Conservation (phyloP, 2,329 filamentous ascomycete species). For the Neobulgaria alba region DNA sequence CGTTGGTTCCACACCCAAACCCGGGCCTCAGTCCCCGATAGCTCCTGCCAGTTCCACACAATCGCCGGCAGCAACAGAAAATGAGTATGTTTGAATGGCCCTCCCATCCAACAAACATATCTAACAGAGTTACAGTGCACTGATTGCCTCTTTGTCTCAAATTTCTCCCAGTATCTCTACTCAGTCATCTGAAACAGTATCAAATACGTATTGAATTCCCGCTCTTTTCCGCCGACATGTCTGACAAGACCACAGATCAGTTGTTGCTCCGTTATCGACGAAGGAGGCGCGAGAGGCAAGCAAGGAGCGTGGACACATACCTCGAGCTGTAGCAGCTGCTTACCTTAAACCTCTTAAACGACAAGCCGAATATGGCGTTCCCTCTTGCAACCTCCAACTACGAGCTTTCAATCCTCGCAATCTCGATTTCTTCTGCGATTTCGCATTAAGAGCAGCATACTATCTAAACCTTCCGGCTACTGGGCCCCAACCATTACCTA, state of each 20-base stretch:
- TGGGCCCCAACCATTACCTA: slow-evolving; percentile 78
- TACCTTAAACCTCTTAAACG: slow-evolving; percentile 80
- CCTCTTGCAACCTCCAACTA: slow-evolving; percentile 83
- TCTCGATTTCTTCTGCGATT: slow-evolving; percentile 90
- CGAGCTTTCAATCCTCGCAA: slow-evolving; percentile 86
- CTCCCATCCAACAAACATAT: too few species aligned
- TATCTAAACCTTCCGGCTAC: slow-evolving; percentile 80
- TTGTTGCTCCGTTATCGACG: neutral
- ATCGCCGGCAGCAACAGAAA: too few species aligned
- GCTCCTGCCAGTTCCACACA: neutral
- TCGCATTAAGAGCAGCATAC: slow-evolving; percentile 88
- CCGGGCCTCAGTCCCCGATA: too few species aligned
- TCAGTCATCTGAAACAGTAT: too few species aligned
- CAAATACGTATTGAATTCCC: neutral
- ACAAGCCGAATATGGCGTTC: slow-evolving; percentile 64
- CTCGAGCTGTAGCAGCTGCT: slow-evolving; percentile 73
- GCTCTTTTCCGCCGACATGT: neutral
- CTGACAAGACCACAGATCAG: slow-evolving; percentile 2
- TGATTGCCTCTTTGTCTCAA: too few species aligned
- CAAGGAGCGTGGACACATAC: too few species aligned
- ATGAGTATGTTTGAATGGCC: too few species aligned
- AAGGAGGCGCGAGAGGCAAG: slow-evolving; percentile 31
- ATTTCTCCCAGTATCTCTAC: too few species aligned
- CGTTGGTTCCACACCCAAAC: neutral
- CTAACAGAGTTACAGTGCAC: too few species aligned